Base-by-base conservation (phyloP, 2,329 filamentous ascomycete species). In the Colletotrichum costaricense region DNA sequence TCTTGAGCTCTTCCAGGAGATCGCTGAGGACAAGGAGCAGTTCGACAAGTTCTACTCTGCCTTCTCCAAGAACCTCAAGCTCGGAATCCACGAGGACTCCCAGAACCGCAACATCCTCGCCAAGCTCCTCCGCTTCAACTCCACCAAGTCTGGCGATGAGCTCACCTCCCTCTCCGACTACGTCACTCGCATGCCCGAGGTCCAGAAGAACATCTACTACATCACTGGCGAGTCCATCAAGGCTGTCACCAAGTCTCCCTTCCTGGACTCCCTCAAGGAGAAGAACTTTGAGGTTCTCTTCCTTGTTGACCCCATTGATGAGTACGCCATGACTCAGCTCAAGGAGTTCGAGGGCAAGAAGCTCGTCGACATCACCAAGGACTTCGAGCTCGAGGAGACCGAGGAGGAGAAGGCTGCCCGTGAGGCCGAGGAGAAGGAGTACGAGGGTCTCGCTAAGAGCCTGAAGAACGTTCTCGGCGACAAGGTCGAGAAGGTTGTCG, bases 191-290 rank as follows among this genome's bases (percentile, higher is more conserved):
- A 99, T 99, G 97, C 93, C 95, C 74, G 96, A 98, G 91, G 96
- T 98, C 91, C 97, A 99, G 93, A 98, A 98, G 93, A 95, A 99
- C 89, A 95, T 99, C 88, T 99, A 99, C 93, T 99, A 98, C 94
- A 99, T 99, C 91, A 99, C 97, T 77, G 97, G 97, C 88, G 97
- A 99, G 93, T 98, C 96, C 72, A 93, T 97, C 89, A 98, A 98
- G 92, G 97, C 97, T 78, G 97, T 99, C 79, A 88, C 93, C 86
- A 97, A 98, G 91, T 99, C 97, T 79, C 97, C 97, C 81, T 99
- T 99, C 96, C 92, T 99, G 78, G 97, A 99, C 85, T 92, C 95
- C 71, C 95, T 99, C 86, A 98, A 97, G 92, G 94, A 95, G 85
- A 99, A 99, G 95, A 93, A 94, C 89, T 99, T 99, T 84, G 97